Evolutionary conservation across 2,329 filamentous ascomycete genomes (phyloP).

Genomic region (Xylaria polymorpha): DNA sequence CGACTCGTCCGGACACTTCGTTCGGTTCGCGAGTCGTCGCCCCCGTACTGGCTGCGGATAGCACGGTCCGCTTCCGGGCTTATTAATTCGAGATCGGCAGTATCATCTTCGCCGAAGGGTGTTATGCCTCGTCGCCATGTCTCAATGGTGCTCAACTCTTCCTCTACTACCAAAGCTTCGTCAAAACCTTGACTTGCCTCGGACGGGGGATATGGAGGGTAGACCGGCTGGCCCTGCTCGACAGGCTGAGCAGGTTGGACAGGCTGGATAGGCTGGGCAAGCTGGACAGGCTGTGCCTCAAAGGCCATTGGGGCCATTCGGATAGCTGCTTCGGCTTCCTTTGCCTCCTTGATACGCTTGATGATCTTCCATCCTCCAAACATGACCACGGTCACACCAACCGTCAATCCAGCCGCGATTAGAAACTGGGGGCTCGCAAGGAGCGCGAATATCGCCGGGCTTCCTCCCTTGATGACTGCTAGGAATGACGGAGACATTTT

Average conservation of each 20-base stretch:
- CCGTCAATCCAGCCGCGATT: constrained; percentile 87
- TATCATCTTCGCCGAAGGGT: constrained; percentile 59
- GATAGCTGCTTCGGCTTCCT: constrained; percentile 40
- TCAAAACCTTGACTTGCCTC: constrained; percentile 55
- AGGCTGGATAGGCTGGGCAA: constrained; percentile 21
- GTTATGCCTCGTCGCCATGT: constrained; percentile 68
- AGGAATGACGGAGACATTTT: constrained; percentile 89
- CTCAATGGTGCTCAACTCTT: constrained; percentile 69
- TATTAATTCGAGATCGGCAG: constrained; percentile 67
- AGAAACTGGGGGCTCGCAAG: constrained; percentile 93
- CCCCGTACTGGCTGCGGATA: constrained; percentile 55
- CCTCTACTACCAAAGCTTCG: constrained; percentile 67
- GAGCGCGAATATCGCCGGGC: constrained; percentile 86
- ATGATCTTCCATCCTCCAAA: constrained; percentile 98
- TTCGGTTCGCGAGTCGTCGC: constrained; percentile 52
- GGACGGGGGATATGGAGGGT: constrained; percentile 42
- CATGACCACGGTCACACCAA: constrained; percentile 94
- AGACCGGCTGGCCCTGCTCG: not conserved
- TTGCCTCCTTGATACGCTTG: constrained; percentile 75
- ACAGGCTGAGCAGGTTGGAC: constrained; percentile 4
- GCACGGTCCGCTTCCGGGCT: constrained; percentile 65
- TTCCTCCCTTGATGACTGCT: constrained; percentile 78
- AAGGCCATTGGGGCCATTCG: constrained; percentile 50
- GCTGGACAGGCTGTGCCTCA: constrained; percentile 39
- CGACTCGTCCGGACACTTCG: constrained; percentile 47